phyloP scores from a whole-genome alignment of 371 early-diverging fungal genomes.

The Sporodiniella umbellata region DNA sequence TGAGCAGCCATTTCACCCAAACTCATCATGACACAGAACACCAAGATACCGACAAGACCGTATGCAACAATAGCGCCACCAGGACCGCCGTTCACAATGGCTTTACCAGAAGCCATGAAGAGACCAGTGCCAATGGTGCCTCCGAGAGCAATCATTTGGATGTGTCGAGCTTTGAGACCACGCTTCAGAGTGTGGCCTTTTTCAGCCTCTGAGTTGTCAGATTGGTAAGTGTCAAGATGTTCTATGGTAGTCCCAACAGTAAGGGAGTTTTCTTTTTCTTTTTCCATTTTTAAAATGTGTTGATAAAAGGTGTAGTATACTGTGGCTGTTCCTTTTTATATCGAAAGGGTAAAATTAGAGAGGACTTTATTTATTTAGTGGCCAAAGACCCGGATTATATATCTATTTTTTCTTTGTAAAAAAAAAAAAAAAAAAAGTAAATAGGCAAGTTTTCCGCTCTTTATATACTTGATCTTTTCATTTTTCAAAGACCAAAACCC shows the following conservation, averaged over 20 bases:
- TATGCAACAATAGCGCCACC: slow-evolving; percentile 72
- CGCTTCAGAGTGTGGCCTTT: slow-evolving; percentile 25
- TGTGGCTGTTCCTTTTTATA: not conserved
- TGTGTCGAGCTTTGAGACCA: slow-evolving; percentile 52
- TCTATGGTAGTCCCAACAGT: slow-evolving; percentile 27
- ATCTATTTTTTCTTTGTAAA: too few species aligned
- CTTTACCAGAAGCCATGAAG: slow-evolving; percentile 80
- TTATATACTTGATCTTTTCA: too few species aligned
- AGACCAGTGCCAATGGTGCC: slow-evolving; percentile 80
- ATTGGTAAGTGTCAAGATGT: slow-evolving; percentile 11
- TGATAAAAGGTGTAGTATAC: not conserved
- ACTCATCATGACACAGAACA: slow-evolving; percentile 74
- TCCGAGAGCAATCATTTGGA: slow-evolving; percentile 65
- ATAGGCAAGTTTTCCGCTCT: too few species aligned
- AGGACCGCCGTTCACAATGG: slow-evolving; percentile 73
- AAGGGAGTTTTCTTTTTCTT: slow-evolving; percentile 13
- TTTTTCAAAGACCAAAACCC: too few species aligned
- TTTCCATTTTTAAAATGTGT: slow-evolving; percentile 2
- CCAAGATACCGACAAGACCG: slow-evolving; percentile 63
- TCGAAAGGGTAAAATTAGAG: not conserved
- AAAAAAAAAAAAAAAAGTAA: too few species aligned
- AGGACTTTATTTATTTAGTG: slow-evolving; percentile 20
- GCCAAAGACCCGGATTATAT: slow-evolving; percentile 54
- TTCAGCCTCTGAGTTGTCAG: slow-evolving; percentile 3
- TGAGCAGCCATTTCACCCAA: slow-evolving; percentile 83